Evolutionary conservation across 352 stramenopile genomes (phyloP).

Genomic region (Phytophthora agathidicida): DNA sequence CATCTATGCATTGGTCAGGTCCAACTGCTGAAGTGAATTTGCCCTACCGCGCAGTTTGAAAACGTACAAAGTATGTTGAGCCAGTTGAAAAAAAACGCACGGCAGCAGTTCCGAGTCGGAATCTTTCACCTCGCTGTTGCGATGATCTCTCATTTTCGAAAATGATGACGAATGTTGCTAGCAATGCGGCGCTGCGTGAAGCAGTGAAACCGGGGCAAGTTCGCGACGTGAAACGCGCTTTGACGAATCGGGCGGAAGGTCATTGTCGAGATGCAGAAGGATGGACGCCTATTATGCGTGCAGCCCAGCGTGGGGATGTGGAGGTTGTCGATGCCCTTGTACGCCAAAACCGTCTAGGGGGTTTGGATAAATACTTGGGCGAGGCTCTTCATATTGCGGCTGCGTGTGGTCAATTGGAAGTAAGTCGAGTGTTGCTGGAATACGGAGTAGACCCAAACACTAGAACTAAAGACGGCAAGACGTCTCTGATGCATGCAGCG

Average conservation of each 20-base stretch:
- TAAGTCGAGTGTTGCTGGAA: background rate
- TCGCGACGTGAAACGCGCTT: background rate
- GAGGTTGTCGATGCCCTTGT: background rate
- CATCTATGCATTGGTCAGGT: too few relatives aligned
- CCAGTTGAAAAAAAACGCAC: too few relatives aligned
- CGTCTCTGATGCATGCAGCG: background rate
- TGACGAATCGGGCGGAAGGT: background rate
- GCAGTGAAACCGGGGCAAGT: background rate
- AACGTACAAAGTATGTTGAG: too few relatives aligned
- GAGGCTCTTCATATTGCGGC: background rate
- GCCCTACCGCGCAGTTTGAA: too few relatives aligned
- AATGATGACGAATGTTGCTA: background rate
- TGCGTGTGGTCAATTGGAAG: background rate
- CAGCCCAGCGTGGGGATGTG: background rate
- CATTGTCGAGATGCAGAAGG: background rate
- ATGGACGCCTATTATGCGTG: background rate
- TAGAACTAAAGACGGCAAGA: background rate
- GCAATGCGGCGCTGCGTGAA: background rate
- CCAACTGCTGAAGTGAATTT: too few relatives aligned
- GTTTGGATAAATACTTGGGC: background rate
- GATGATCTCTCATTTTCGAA: too few relatives aligned
- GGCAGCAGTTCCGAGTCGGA: too few relatives aligned
- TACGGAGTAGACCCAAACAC: conserved; percentile 2
- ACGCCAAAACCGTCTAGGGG: background rate
- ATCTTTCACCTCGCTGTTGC: too few relatives aligned